Percentiles rank a stretch among this genome's conserved stretches.
Evolutionary conservation across 1,284 basidiomycete species (phyloP).

Genomic region (Heimioporus retisporus): DNA sequence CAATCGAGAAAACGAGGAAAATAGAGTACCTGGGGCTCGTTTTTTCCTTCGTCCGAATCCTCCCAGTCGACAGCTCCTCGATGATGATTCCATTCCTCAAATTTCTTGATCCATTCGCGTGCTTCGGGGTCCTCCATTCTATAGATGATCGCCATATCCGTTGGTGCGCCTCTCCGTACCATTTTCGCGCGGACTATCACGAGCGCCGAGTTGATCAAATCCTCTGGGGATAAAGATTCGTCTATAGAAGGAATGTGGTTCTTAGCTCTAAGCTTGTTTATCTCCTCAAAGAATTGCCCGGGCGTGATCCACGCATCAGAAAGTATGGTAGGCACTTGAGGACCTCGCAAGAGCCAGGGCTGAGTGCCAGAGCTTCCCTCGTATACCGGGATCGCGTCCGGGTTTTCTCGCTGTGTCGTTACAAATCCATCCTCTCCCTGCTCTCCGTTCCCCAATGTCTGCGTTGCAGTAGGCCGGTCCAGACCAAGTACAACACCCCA

Average conservation of each 20-base stretch:
- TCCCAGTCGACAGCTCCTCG: conserved; percentile 33
- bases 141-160: conserved; percentile 81
- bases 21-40: conserved; percentile 45
- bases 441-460: conserved; percentile 4
- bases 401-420: conserved; percentile 62
- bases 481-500: conserved; percentile 76
- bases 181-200: conserved; percentile 72
- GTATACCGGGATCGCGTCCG: conserved; percentile 19
- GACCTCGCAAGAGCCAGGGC: conserved; percentile 78
- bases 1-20: background rate
- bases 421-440: conserved; percentile 53
- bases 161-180: conserved; percentile 75
- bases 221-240: conserved; percentile 44
- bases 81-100: conserved; percentile 33
- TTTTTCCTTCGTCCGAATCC: conserved; percentile 51
- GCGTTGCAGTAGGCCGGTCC: conserved; percentile 15
- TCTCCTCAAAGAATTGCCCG: conserved; percentile 57
- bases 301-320: conserved; percentile 55
- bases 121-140: conserved; percentile 55
- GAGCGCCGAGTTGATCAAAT: conserved; percentile 68
- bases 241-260: conserved; percentile 57
- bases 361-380: conserved; percentile 24
- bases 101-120: conserved; percentile 31
- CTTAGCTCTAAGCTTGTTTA: conserved; percentile 70
- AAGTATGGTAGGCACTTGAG: conserved; percentile 57